phyloP scores from a whole-genome alignment of 208 protist species.

The Leishmania mexicana region DNA sequence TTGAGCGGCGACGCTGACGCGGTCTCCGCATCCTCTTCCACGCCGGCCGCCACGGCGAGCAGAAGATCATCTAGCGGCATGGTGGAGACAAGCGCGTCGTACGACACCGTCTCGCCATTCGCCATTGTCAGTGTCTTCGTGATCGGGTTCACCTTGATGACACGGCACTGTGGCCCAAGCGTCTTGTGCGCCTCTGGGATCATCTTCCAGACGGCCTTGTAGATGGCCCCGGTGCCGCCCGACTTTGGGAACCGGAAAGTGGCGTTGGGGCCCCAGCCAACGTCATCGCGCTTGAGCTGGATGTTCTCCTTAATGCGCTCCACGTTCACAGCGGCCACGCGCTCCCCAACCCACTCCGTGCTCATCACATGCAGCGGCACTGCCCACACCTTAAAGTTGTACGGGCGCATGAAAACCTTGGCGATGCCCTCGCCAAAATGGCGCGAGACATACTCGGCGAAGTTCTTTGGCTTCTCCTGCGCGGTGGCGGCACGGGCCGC shows the following conservation, averaged over 20 bases:
- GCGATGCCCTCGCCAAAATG: conserved; percentile 72
- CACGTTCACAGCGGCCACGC: conserved; percentile 68
- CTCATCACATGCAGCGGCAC: conserved; percentile 65
- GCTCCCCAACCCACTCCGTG: conserved; percentile 78
- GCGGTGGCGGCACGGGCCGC: conserved; percentile 1
- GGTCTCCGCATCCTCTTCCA: conserved; percentile 16
- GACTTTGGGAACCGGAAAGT: conserved; percentile 72
- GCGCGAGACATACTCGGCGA: conserved; percentile 58
- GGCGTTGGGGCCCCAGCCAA: conserved; percentile 82
- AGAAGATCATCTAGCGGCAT: conserved; percentile 64
- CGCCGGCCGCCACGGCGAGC: conserved; percentile 24
- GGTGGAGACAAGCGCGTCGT: conserved; percentile 59
- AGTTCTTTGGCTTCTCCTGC: conserved; percentile 31
- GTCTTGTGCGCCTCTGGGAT: conserved; percentile 44
- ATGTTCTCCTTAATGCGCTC: conserved; percentile 63
- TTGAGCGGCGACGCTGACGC: conserved; percentile 3
- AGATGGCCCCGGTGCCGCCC: conserved; percentile 77
- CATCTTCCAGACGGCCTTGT: conserved; percentile 37
- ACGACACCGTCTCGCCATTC: conserved; percentile 37
- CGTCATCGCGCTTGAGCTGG: conserved; percentile 45
- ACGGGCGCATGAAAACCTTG: conserved; percentile 75
- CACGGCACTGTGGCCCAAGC: conserved; percentile 27
- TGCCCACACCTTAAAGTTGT: conserved; percentile 87
- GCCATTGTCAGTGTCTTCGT: conserved; percentile 42
- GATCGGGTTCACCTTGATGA: conserved; percentile 43